Evolutionary conservation across 805 yeast genomes (phyloP).

Genomic region (Cyberlindnera sargentensis): DNA sequence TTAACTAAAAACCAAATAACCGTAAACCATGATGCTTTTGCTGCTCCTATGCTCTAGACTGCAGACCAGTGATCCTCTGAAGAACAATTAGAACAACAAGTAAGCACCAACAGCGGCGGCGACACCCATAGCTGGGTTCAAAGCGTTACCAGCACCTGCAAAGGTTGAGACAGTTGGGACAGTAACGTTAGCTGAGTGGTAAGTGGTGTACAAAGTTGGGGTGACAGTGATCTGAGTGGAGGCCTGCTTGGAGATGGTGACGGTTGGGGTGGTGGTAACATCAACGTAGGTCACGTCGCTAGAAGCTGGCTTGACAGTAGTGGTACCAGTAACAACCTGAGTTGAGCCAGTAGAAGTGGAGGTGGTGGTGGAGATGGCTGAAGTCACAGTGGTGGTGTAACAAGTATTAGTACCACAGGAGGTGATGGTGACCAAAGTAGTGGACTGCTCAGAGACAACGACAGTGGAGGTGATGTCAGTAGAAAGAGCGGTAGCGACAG

Average conservation of each 20-base stretch:
- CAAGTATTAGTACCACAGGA: conserved; percentile 21
- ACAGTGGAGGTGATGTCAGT: conserved; percentile 20
- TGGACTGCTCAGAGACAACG: conserved; percentile 8
- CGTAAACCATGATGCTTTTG: neutral
- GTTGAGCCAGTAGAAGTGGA: conserved; percentile 18
- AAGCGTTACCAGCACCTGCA: conserved; percentile 18
- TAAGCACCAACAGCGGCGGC: conserved; percentile 24
- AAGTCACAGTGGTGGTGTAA: conserved; percentile 16
- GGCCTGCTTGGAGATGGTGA: conserved; percentile 34
- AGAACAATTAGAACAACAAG: conserved; percentile 18
- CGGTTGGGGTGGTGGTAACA: conserved; percentile 31
- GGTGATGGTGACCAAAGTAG: conserved; percentile 22
- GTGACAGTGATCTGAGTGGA: conserved; percentile 33
- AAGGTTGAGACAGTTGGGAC: conserved; percentile 11
- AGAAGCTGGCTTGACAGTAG: conserved; percentile 18
- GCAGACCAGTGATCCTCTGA: neutral
- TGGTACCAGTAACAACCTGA: conserved; percentile 18
- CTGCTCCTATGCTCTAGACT: neutral
- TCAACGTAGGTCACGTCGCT: conserved; percentile 33
- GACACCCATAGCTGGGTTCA: conserved; percentile 21
- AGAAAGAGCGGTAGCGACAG: conserved; percentile 18
- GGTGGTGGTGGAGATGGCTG: conserved; percentile 16
- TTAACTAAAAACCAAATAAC: neutral
- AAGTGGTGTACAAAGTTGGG: conserved; percentile 31
- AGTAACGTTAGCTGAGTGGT: conserved; percentile 16